Percentiles rank a stretch among this genome's conserved stretches.
These are phyloP conservation scores for Piromyces finnis DNA, from an alignment of 192 early-diverging fungal species.

Conservation along the genomic window DNA sequence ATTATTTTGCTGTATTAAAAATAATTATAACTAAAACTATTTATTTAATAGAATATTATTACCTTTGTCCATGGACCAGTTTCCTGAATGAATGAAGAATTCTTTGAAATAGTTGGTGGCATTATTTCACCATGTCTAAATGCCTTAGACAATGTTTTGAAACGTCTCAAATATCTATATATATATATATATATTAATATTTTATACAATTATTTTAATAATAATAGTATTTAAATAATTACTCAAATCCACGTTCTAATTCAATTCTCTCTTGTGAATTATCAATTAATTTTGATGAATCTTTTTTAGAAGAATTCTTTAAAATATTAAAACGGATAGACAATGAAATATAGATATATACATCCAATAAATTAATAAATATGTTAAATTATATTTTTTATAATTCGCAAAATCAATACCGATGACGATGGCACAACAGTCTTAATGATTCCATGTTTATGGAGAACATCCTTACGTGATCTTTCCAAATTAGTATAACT, in stretches of 20 bases:
- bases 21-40: too few species aligned
- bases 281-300: background rate
- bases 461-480: background rate
- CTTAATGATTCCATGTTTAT: background rate
- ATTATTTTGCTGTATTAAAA: too few species aligned
- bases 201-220: too few species aligned
- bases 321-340: too few species aligned
- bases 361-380: too few species aligned
- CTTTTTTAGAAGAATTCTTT: too few species aligned
- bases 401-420: background rate
- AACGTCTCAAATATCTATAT: conserved; percentile 23
- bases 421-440: background rate
- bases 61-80: background rate
- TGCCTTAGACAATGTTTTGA: conserved; percentile 34
- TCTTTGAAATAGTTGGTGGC: background rate
- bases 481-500: conserved; percentile 5
- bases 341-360: too few species aligned
- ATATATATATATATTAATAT: too few species aligned
- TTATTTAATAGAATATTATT: too few species aligned
- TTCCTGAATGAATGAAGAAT: background rate
- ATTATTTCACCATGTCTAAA: conserved; percentile 5
- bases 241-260: conserved; percentile 27
- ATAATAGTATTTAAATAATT: background rate
- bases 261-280: conserved; percentile 9
- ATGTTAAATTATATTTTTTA: too few species aligned